Percentiles rank a stretch among this genome's conserved stretches.
These are phyloP conservation scores for Phytophthora pluvialis DNA, from an alignment of 352 stramenopile species.

Conservation along the genomic window DNA sequence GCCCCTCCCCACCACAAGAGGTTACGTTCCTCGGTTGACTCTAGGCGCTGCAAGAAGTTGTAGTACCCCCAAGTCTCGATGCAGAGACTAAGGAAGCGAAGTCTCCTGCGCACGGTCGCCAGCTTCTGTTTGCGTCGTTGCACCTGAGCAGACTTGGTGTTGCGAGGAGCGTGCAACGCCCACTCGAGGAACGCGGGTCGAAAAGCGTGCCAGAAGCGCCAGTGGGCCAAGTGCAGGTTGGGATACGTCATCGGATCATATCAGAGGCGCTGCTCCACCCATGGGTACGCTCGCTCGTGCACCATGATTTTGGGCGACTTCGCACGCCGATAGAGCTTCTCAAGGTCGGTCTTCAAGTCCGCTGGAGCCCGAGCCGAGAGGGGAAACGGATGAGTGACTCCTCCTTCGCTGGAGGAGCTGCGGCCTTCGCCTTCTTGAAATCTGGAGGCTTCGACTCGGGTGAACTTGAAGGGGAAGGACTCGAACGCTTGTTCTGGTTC, in stretches of 20 bases:
- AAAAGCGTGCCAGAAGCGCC: not conserved
- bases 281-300: not conserved
- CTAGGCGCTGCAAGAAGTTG: too few species aligned
- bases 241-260: not conserved
- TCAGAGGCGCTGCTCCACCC: not conserved
- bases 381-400: too few species aligned
- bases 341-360: not conserved
- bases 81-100: too few species aligned
- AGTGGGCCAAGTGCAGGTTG: not conserved
- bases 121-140: not conserved
- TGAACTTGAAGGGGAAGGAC: too few species aligned
- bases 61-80: too few species aligned
- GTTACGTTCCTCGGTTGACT: too few species aligned
- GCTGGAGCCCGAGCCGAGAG: too few species aligned
- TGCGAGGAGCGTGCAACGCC: not conserved
- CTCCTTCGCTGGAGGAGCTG: too few species aligned
- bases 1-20: too few species aligned
- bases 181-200: not conserved
- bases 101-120: not conserved
- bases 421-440: too few species aligned
- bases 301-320: not conserved
- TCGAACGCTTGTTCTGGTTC: too few species aligned
- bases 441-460: too few species aligned
- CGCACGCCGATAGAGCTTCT: not conserved
- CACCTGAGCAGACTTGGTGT: not conserved